Conservation (phyloP, 352 stramenopile genomes). For the Phytophthora pisi region DNA sequence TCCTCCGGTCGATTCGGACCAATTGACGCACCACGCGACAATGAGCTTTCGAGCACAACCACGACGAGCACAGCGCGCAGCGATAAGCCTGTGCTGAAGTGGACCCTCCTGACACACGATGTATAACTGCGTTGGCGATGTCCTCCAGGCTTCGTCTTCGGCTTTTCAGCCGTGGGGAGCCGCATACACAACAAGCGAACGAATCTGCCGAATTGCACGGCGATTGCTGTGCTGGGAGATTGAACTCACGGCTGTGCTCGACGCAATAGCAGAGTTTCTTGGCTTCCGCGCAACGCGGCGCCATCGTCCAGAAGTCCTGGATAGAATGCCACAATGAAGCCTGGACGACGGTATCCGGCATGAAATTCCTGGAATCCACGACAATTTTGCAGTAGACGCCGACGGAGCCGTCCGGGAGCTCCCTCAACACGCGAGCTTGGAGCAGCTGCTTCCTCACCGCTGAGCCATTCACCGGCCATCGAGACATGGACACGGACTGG, state of each 20-base stretch:
- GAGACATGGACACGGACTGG: conserved; percentile 17
- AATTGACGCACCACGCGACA: conserved; percentile 15
- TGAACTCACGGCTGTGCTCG: conserved; percentile 8
- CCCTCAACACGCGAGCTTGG: conserved; percentile 21
- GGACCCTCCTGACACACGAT: not conserved
- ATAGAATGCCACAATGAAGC: conserved; percentile 13
- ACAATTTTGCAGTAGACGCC: conserved; percentile 26
- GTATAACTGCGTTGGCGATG: conserved; percentile 10
- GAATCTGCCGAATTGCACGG: conserved; percentile 1
- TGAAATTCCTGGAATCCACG: conserved; percentile 22
- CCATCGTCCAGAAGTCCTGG: conserved; percentile 22
- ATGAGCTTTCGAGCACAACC: conserved; percentile 13
- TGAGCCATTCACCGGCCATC: conserved; percentile 12
- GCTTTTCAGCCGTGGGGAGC: not conserved
- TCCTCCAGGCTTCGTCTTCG: conserved; percentile 14
- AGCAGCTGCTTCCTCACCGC: conserved; percentile 10
- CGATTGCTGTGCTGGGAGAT: conserved; percentile 3
- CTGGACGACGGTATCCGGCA: conserved; percentile 15
- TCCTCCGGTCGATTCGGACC: conserved; percentile 11
- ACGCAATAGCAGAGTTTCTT: conserved; percentile 30
- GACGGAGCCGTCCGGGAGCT: conserved; percentile 21
- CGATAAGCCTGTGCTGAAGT: not conserved
- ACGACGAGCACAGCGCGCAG: conserved; percentile 20
- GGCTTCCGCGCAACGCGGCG: conserved; percentile 15
- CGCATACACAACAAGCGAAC: conserved; percentile 20